Conservation (phyloP, 2,329 filamentous ascomycete species). For the Calycina marina region DNA sequence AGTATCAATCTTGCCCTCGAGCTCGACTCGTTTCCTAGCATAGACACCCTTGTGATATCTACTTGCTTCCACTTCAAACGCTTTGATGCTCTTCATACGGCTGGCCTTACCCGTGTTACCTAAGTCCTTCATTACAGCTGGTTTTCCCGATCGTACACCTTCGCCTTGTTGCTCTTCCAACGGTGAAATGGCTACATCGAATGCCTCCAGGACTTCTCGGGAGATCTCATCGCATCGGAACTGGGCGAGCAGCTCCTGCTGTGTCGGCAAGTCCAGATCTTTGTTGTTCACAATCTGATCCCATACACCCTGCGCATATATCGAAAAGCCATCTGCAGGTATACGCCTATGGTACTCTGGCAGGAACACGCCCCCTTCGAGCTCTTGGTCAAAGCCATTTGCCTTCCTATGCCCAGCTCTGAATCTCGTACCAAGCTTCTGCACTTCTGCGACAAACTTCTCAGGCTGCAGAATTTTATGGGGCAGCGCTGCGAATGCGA, state of each 20-base stretch:
- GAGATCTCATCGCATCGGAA: constrained; percentile 97
- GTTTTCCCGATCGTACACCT: constrained; percentile 55
- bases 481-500: constrained; percentile 86
- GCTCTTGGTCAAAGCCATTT: constrained; percentile 52
- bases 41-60: constrained; percentile 97
- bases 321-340: constrained; percentile 88
- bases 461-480: constrained; percentile 96
- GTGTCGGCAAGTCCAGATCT: constrained; percentile 87
- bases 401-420: constrained; percentile 61
- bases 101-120: constrained; percentile 60
- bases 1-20: constrained; percentile 77
- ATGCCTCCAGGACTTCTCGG: constrained; percentile 69
- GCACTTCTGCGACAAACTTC: constrained; percentile 70
- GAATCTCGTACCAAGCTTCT: constrained; percentile 69
- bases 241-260: constrained; percentile 91
- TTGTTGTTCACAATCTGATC: constrained; percentile 99
- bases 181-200: constrained; percentile 68
- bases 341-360: constrained; percentile 93
- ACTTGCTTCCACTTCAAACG: constrained; percentile 83
- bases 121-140: constrained; percentile 58
- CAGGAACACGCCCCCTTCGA: constrained; percentile 70
- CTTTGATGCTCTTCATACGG: constrained; percentile 57
- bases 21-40: constrained; percentile 66
- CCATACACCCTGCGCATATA: constrained; percentile 91
- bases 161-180: constrained; percentile 79